Evolutionary conservation across 2,329 filamentous ascomycete species (phyloP).

Genomic region (Fusarium sp.): DNA sequence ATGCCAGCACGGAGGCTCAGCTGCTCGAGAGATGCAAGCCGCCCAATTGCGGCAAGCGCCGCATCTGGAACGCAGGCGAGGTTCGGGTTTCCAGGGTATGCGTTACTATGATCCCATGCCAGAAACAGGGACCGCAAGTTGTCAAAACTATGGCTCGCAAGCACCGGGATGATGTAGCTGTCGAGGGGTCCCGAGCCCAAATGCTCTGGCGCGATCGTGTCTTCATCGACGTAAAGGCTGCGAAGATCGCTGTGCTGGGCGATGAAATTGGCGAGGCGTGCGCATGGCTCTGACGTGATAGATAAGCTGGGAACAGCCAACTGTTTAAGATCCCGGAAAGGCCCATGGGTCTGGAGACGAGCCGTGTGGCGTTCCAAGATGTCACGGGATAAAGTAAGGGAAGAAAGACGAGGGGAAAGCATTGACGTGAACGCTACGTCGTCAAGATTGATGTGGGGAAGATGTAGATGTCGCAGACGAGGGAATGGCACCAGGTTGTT

Average conservation of each 20-base stretch:
- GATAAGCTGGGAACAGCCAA: slow-evolving; percentile 2
- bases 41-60: slow-evolving; percentile 7
- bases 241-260: not conserved
- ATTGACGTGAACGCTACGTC: not conserved
- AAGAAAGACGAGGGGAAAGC: slow-evolving; percentile 5
- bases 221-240: slow-evolving; percentile 21
- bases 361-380: not conserved
- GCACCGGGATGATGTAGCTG: slow-evolving; percentile 19
- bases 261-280: slow-evolving; percentile 17
- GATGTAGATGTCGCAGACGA: slow-evolving; percentile 3
- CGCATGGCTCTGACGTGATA: not conserved
- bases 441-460: not conserved
- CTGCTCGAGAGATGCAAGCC: slow-evolving; percentile 29
- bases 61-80: not conserved
- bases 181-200: not conserved
- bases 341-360: not conserved
- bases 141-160: not conserved
- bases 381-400: not conserved
- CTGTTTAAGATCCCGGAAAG: slow-evolving; percentile 23
- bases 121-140: slow-evolving; percentile 28
- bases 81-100: not conserved
- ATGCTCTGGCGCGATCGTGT: rapidly evolving
- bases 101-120: slow-evolving; percentile 13
- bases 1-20: slow-evolving; percentile 15
- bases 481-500: slow-evolving; percentile 6